phyloP scores from a whole-genome alignment of 176 grass and related monocot genomes.

The Triticum timopheevii region DNA sequence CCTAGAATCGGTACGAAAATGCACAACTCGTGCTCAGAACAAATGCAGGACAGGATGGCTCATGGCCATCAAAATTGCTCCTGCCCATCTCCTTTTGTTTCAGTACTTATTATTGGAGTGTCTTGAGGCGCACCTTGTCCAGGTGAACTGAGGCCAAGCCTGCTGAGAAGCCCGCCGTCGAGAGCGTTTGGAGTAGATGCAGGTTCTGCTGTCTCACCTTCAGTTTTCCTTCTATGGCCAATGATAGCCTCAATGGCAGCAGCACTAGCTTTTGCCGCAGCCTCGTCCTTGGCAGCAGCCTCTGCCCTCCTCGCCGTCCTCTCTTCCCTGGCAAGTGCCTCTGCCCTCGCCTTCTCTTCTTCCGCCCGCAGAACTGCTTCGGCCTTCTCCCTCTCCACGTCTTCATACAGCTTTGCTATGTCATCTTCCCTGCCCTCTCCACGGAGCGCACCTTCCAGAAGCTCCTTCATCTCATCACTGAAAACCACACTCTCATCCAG shows the following conservation, averaged over 20 bases:
- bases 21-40: not conserved
- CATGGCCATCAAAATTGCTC: conserved; percentile 5
- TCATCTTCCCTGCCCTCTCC: conserved; percentile 64
- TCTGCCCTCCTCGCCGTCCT: conserved; percentile 68
- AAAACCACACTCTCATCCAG: conserved; percentile 61
- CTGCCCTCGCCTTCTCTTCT: conserved; percentile 63
- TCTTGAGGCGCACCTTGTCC: conserved; percentile 27
- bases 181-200: not conserved
- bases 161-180: conserved; percentile 33
- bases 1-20: not conserved
- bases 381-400: conserved; percentile 64
- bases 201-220: conserved; percentile 24
- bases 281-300: conserved; percentile 59
- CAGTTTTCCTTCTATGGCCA: conserved; percentile 57
- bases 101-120: not conserved
- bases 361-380: conserved; percentile 49
- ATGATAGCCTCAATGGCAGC: conserved; percentile 78
- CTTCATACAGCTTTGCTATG: conserved; percentile 59
- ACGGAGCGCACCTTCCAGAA: conserved; percentile 51
- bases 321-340: conserved; percentile 72
- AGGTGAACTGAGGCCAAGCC: conserved; percentile 30
- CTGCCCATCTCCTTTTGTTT: conserved; percentile 18
- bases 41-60: not conserved
- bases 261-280: conserved; percentile 74
- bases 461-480: conserved; percentile 61